Base-by-base conservation (phyloP, 1,284 basidiomycete species). In the Heterobasidion parviporum region DNA sequence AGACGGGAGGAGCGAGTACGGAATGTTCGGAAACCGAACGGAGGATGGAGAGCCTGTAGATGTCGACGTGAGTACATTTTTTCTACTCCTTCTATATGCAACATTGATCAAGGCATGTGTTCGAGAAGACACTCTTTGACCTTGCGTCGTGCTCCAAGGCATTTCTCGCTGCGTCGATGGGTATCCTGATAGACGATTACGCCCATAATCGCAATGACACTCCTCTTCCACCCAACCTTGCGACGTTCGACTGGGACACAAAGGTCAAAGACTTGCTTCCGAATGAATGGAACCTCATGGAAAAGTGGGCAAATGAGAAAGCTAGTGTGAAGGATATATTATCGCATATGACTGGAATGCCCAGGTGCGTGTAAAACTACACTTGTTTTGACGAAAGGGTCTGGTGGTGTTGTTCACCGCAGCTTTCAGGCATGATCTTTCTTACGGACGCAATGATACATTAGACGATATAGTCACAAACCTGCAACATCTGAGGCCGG, bases 131-230 rank as follows among this genome's bases (percentile, higher is more conserved):
- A 0, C 60, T 72, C 26, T 76, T 76, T 59, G 63, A 60, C 2
- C 69, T 79, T 45, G 76, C 68, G 1, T 77, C 75, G 14, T 75
- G 73, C 61, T 74, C 75, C 1, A 79, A 78, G 57, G 69, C 75
- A 0, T 77, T 78, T 61, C 67, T 73, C 0, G 65, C 68, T 0
- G 60, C 70, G 2, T 63, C 73, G 0, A 44, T 76, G 3, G 75
- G 74, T 0, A 62, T 76, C 10, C 61, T 74, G n/a, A 66, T 75
- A 9, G 62, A 70, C 34, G 66, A 69, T 44, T 68, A 60, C 45
- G 63, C 60, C 1, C 45, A 63, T 26, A 65, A 64, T 6, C 57
- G 59, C 15, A 70, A 73, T 54, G 51, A 58, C 2, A 70, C 70
- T 0, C 52, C 62, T 2, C 58, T 74, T 1, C 68, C 69, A 0